phyloP scores from a whole-genome alignment of 352 stramenopile genomes.

The Phytophthora macrochlamydospora region DNA sequence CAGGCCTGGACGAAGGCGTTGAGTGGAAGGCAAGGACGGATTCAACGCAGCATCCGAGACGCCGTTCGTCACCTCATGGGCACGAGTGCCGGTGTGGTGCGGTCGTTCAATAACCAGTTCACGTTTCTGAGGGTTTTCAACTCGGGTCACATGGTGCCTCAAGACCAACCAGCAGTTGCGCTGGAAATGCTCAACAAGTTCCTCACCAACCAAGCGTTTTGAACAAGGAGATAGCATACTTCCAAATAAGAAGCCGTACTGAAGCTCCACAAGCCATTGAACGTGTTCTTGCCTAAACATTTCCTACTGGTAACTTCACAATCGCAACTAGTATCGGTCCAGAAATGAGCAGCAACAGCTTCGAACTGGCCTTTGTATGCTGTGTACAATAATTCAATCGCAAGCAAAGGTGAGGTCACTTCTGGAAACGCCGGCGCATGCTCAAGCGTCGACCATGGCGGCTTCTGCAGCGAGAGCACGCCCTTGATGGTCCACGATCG shows the following conservation, averaged over 20 bases:
- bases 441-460: slow-evolving; percentile 7
- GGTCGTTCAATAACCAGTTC: slow-evolving; percentile 49
- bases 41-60: slow-evolving; percentile 76
- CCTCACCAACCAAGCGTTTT: slow-evolving; percentile 50
- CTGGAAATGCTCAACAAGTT: slow-evolving; percentile 75
- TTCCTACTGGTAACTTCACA: too few relatives aligned
- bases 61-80: slow-evolving; percentile 24
- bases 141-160: slow-evolving; percentile 69
- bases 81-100: slow-evolving; percentile 33
- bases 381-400: not conserved
- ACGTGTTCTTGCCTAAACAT: too few relatives aligned
- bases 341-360: not conserved
- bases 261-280: not conserved
- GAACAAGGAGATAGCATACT: not conserved
- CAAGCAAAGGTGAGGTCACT: slow-evolving; percentile 17
- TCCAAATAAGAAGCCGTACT: not conserved
- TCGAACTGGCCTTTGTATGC: not conserved
- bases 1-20: slow-evolving; percentile 92
- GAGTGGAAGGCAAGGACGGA: slow-evolving; percentile 87
- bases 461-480: slow-evolving; percentile 11
- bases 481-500: slow-evolving; percentile 23
- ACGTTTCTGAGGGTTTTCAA: slow-evolving; percentile 69
- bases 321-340: not conserved
- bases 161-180: slow-evolving; percentile 54
- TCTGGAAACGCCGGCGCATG: slow-evolving; percentile 41